Percentiles rank a stretch among this genome's conserved stretches.
Conservation (phyloP, 768 basidiomycete species). For the Termitomyces sp. region DNA sequence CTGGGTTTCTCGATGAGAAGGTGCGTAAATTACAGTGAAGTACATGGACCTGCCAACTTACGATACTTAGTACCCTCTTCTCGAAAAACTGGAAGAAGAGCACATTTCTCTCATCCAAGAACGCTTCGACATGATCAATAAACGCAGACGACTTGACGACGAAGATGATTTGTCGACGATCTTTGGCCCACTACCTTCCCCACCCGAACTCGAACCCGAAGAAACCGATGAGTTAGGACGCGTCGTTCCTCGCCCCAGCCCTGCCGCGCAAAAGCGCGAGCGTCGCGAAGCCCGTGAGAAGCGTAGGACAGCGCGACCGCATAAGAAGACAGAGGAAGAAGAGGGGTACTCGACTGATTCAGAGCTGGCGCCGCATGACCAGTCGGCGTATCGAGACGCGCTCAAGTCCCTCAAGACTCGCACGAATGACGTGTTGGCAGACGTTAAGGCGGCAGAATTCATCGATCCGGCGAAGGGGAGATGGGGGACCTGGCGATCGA, state of each 20-base stretch:
- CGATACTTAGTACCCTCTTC: conserved; percentile 57
- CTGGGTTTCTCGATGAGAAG: conserved; percentile 87
- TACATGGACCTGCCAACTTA: not conserved
- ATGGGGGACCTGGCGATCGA: conserved; percentile 66
- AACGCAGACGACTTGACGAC: conserved; percentile 70
- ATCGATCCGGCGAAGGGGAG: conserved; percentile 66
- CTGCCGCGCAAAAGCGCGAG: conserved; percentile 30
- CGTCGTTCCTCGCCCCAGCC: not conserved
- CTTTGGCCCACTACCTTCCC: conserved; percentile 42
- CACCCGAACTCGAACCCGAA: conserved; percentile 25
- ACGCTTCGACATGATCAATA: conserved; percentile 58
- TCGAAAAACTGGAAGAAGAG: conserved; percentile 77
- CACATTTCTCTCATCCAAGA: conserved; percentile 70
- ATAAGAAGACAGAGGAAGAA: conserved; percentile 33
- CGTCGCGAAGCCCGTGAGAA: conserved; percentile 53
- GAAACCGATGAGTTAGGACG: conserved; percentile 42
- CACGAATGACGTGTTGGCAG: conserved; percentile 58
- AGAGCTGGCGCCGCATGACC: conserved; percentile 59
- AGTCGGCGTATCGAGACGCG: conserved; percentile 63
- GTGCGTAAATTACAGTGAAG: conserved; percentile 19
- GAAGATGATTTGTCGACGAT: conserved; percentile 74
- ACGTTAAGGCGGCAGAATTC: conserved; percentile 84
- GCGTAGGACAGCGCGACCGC: conserved; percentile 45
- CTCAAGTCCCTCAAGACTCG: conserved; percentile 45
- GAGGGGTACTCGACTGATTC: conserved; percentile 90